phyloP scores from a whole-genome alignment of 345 rosid species.

The Viola odorata region DNA sequence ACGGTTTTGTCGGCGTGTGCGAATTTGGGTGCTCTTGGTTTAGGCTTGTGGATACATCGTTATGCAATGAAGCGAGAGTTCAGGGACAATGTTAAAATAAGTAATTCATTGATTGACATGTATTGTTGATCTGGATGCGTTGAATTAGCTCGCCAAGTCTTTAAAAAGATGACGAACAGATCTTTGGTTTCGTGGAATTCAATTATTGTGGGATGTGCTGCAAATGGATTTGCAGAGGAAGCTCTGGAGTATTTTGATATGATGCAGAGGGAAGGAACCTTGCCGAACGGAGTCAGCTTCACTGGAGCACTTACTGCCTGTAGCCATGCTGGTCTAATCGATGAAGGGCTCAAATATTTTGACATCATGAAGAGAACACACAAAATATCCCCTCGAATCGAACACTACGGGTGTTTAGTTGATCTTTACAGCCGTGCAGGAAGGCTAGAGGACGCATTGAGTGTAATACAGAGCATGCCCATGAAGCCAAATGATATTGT shows the following conservation, averaged over 20 bases:
- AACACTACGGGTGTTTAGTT: slow-evolving; percentile 84
- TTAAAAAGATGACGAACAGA: slow-evolving; percentile 14
- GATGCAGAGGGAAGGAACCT: slow-evolving; percentile 21
- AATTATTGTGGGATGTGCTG: slow-evolving; percentile 20
- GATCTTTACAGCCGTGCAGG: slow-evolving; percentile 86
- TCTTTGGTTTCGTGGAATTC: slow-evolving; percentile 27
- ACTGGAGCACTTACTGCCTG: slow-evolving; percentile 27
- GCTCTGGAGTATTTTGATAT: slow-evolving; percentile 14
- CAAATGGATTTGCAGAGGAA: slow-evolving; percentile 20
- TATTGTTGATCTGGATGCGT: slow-evolving; percentile 19
- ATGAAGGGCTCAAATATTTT: slow-evolving; percentile 52
- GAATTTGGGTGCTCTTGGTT: slow-evolving; percentile 22
- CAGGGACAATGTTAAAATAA: slow-evolving; percentile 14
- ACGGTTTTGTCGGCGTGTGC: slow-evolving; percentile 23
- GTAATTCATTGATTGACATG: slow-evolving; percentile 24
- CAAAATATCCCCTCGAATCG: slow-evolving; percentile 55
- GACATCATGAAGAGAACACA: slow-evolving; percentile 42
- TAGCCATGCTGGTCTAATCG: slow-evolving; percentile 44
- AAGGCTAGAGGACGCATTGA: slow-evolving; percentile 58
- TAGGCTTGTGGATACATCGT: slow-evolving; percentile 26
- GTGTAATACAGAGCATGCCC: slow-evolving; percentile 52
- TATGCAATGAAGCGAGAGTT: slow-evolving; percentile 14
- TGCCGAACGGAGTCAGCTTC: slow-evolving; percentile 23
- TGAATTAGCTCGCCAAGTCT: slow-evolving; percentile 21
- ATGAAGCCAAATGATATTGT: slow-evolving; percentile 75